Conservation (phyloP, 148 eudicot genomes). For the Arctostaphylos glauca region DNA sequence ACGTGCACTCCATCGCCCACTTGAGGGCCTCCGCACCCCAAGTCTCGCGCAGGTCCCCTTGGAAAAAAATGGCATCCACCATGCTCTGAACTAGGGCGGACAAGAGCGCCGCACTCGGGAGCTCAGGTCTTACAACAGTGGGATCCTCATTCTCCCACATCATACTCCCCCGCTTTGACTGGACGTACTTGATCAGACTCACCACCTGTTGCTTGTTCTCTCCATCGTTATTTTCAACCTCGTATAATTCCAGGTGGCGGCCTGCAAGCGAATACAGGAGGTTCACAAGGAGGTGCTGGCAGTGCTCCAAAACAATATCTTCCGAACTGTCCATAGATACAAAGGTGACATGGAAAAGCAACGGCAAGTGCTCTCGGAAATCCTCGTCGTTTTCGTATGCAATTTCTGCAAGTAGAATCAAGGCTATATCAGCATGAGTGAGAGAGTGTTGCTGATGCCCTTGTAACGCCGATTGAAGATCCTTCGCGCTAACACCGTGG, state of each 20-base stretch:
- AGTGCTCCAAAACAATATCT: slow-evolving; percentile 96
- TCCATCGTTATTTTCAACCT: slow-evolving; percentile 90
- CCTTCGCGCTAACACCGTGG: slow-evolving; percentile 86
- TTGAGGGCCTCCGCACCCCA: slow-evolving; percentile 97
- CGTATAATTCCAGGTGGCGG: slow-evolving; percentile 90
- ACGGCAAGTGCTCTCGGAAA: slow-evolving; percentile 90
- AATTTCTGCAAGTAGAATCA: slow-evolving; percentile 93
- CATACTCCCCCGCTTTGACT: slow-evolving; percentile 97
- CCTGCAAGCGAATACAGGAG: slow-evolving; percentile 95
- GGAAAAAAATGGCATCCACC: slow-evolving; percentile 99
- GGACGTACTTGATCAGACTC: slow-evolving; percentile 91
- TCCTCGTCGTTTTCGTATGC: slow-evolving; percentile 99
- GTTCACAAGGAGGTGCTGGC: slow-evolving; percentile 95
- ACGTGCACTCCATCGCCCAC: slow-evolving; percentile 99
- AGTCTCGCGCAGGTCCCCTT: slow-evolving; percentile 94
- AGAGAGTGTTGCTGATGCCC: slow-evolving; percentile 98
- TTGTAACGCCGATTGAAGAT: slow-evolving; percentile 95
- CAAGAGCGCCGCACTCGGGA: slow-evolving; percentile 94
- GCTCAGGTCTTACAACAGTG: slow-evolving; percentile 71
- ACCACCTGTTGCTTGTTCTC: slow-evolving; percentile 99
- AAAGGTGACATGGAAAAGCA: slow-evolving; percentile 93
- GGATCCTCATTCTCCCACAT: slow-evolving; percentile 99
- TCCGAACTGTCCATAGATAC: slow-evolving; percentile 99
- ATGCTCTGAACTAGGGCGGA: slow-evolving; percentile 98
- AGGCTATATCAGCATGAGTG: slow-evolving; percentile 95